Evolutionary conservation across 257 asterid genomes (phyloP), one percentile per base, ranked within the genome.

Genomic region (Solanum medicagineum): DNA sequence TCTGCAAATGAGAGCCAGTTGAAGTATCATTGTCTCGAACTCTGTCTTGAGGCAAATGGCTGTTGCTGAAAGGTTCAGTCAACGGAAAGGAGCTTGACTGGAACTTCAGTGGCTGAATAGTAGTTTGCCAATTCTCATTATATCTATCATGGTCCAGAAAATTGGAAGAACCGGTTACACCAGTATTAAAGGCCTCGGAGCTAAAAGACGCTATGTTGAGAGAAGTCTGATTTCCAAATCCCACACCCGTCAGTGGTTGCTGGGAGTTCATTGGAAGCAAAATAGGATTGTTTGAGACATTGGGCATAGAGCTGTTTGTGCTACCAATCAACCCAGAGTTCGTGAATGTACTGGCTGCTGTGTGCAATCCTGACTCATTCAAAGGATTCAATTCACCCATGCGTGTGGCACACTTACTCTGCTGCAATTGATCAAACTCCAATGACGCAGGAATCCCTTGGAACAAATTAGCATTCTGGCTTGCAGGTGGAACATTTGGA

Each of bases 341-440:
- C 0, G 87, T 20, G 87, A 91, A 91, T 59, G 90, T 84, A 86
- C 84, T 87, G 73, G 90, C 87, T 53, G 85, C 40, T 20, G 88
- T 75, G 69, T 91, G 88, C 84, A 90, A 80, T 70, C 89, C 85
- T 1, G 93, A 89, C 71, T 87, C 91, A 66, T 90, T 91, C 29
- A 92, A 60, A 22, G 75, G 87, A 81, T 84, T 91, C 84, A 90
- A 89, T 80, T 84, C 89, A 24, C 90, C 83, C 54, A 87, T 63
- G 69, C 19, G 86, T 10, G 89, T 29, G 55, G 85, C 10, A 32
- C 87, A 68, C 75, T 89, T 92, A 36, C 88, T 90, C 84, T 87
- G 95, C 62, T 92, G 95, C 77, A 92, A 85, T 85, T 90, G 94
- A 88, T 92, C 93, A 75, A 92, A 87, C 74, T 92, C 94, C 86